Conservation (phyloP, 805 yeast genomes). For the Saturnispora silvae region DNA sequence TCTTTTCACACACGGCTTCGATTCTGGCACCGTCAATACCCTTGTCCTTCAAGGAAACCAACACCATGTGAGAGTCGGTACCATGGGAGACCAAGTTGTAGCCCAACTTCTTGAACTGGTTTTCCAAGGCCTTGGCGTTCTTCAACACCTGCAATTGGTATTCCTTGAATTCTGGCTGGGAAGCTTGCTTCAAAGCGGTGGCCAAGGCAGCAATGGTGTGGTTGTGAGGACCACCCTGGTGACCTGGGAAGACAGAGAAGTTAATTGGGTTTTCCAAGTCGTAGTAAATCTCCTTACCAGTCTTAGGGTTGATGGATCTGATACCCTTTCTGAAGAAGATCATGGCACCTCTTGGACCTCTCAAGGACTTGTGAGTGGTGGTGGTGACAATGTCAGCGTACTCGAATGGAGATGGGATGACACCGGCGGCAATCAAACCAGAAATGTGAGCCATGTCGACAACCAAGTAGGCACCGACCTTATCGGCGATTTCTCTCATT, state of each 20-base stretch:
- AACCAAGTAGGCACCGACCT: slow-evolving; percentile 84
- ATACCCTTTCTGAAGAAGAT: slow-evolving; percentile 94
- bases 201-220: slow-evolving; percentile 96
- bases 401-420: slow-evolving; percentile 85
- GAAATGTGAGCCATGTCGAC: slow-evolving; percentile 98
- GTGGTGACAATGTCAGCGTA: slow-evolving; percentile 95
- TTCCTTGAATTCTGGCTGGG: slow-evolving; percentile 74
- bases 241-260: slow-evolving; percentile 98
- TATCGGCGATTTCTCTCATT: slow-evolving; percentile 85
- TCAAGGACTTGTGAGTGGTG: slow-evolving; percentile 92
- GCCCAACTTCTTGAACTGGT: slow-evolving; percentile 52
- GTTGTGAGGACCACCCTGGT: slow-evolving; percentile 99
- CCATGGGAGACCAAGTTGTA: slow-evolving; percentile 81
- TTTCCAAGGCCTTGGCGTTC: slow-evolving; percentile 72
- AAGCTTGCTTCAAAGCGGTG: slow-evolving; percentile 87
- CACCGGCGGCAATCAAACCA: slow-evolving; percentile 92
- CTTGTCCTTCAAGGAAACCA: slow-evolving; percentile 70
- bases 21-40: slow-evolving; percentile 92
- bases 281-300: slow-evolving; percentile 71
- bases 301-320: slow-evolving; percentile 64
- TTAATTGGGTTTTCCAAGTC: slow-evolving; percentile 88
- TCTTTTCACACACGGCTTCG: slow-evolving; percentile 79
- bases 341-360: slow-evolving; percentile 99
- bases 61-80: slow-evolving; percentile 88
- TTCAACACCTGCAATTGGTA: slow-evolving; percentile 77